These are phyloP conservation scores for Closterium sp. DNA, from an alignment of 139 green algal species.

Conservation along the genomic window DNA sequence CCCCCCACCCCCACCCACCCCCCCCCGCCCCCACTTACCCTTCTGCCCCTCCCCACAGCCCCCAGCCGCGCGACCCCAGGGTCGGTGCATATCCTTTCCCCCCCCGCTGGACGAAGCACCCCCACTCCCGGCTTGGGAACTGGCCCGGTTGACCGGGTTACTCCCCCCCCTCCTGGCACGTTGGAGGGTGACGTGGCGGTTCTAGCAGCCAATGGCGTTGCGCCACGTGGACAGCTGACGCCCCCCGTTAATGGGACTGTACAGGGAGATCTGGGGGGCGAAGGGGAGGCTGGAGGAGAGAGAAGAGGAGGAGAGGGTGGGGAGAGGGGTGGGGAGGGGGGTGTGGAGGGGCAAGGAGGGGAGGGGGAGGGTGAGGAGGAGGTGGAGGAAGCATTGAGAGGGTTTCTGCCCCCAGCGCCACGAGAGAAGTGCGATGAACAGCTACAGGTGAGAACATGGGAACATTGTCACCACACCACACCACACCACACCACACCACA, in stretches of 20 bases:
- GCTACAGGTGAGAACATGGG: not conserved
- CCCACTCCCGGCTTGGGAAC: not conserved
- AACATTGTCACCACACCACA: no score
- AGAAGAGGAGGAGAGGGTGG: not conserved
- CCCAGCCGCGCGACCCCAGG: not conserved
- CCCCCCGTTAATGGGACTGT: not conserved
- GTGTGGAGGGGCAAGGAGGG: not conserved
- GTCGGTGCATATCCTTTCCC: not conserved
- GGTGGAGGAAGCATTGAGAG: not conserved
- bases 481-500: no score
- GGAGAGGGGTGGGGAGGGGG: not conserved
- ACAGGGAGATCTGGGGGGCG: not conserved
- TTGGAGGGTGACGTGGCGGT: not conserved
- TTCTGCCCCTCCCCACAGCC: not conserved
- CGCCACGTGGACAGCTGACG: not conserved
- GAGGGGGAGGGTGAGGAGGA: not conserved
- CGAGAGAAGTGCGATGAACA: slow-evolving; percentile 14
- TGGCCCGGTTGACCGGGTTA: not conserved
- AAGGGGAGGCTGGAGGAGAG: not conserved
- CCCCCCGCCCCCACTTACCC: no score
- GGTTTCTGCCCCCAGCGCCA: slow-evolving; percentile 14
- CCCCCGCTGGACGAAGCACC: not conserved
- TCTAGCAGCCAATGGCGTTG: not conserved
- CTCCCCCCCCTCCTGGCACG: not conserved
- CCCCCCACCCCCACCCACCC: no score